Evolutionary conservation across 768 basidiomycete species (phyloP).

Genomic region (Tulasnella sp.): DNA sequence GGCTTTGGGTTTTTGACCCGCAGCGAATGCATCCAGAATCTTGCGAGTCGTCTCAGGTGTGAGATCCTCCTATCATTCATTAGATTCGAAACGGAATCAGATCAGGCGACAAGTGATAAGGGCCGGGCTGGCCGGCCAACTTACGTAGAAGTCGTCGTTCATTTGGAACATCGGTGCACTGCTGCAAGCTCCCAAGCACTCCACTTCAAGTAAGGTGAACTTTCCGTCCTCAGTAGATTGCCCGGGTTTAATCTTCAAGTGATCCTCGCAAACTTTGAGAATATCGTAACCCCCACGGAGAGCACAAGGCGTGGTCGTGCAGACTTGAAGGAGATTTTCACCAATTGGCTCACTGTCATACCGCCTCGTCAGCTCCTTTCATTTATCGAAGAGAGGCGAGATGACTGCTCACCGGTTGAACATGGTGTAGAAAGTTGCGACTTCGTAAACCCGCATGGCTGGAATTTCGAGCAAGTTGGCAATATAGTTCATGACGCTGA

Average conservation of each 20-base stretch:
- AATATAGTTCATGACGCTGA: slow-evolving; percentile 98
- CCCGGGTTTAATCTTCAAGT: slow-evolving; percentile 78
- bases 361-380: neutral
- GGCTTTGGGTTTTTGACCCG: slow-evolving; percentile 81
- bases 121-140: slow-evolving; percentile 27
- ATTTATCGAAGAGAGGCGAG: neutral
- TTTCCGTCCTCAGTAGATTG: slow-evolving; percentile 93
- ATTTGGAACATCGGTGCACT: slow-evolving; percentile 97
- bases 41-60: slow-evolving; percentile 69
- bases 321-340: slow-evolving; percentile 90
- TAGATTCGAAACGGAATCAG: slow-evolving; percentile 12
- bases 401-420: slow-evolving; percentile 76
- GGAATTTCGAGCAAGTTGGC: slow-evolving; percentile 89
- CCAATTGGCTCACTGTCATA: slow-evolving; percentile 81
- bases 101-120: neutral
- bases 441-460: slow-evolving; percentile 98
- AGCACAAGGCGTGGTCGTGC: slow-evolving; percentile 99
- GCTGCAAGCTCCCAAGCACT: slow-evolving; percentile 97
- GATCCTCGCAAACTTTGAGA: slow-evolving; percentile 69
- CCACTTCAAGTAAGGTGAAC: slow-evolving; percentile 96
- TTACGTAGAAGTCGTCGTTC: slow-evolving; percentile 92
- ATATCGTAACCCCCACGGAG: slow-evolving; percentile 86
- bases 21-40: slow-evolving; percentile 68
- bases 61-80: slow-evolving; percentile 61
- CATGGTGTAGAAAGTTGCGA: slow-evolving; percentile 99